Evolutionary conservation across 2,329 filamentous ascomycete species (phyloP).

Genomic region (Phaeophleospora eucalypticola): DNA sequence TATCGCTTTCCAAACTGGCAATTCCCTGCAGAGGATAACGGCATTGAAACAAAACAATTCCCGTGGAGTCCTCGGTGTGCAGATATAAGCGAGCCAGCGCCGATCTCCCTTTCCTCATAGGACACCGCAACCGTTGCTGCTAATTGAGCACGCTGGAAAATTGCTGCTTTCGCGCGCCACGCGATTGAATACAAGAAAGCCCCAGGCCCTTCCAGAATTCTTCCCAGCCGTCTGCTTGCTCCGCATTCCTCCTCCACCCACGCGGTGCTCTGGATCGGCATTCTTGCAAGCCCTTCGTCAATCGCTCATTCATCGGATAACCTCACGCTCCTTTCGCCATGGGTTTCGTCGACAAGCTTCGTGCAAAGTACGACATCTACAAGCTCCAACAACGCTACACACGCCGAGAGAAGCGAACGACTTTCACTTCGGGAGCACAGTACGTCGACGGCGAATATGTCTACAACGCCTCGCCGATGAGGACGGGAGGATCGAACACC

Average conservation of each 20-base stretch:
- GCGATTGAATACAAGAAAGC: background rate
- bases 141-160: background rate
- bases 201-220: background rate
- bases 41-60: background rate
- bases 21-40: background rate
- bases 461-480: constrained; percentile 48
- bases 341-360: constrained; percentile 71
- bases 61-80: background rate
- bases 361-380: constrained; percentile 82
- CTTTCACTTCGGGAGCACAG: constrained; percentile 80
- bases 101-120: background rate
- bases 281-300: too few relatives aligned
- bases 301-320: background rate
- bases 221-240: background rate
- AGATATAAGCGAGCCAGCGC: background rate
- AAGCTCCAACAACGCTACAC: constrained; percentile 94
- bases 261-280: background rate
- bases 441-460: constrained; percentile 97
- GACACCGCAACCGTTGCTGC: background rate
- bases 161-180: background rate
- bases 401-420: constrained; percentile 81
- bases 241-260: background rate
- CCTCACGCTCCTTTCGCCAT: constrained; percentile 34
- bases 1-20: background rate
- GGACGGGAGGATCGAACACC: constrained; percentile 16